Base-by-base conservation (phyloP, 352 stramenopile genomes). In the Phytophthora agathidicida region DNA sequence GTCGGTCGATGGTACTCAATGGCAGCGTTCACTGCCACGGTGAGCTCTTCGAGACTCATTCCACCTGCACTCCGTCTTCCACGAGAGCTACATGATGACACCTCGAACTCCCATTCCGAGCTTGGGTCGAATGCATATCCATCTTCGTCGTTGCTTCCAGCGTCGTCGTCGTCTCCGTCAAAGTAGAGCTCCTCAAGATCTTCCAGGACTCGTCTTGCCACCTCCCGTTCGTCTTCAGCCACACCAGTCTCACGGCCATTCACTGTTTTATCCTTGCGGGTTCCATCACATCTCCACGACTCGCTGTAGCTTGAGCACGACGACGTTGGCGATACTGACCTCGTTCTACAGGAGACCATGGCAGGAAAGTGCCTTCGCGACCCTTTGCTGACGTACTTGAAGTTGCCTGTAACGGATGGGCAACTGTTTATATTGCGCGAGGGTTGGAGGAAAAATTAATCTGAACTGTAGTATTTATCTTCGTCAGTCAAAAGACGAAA, bases 101-200 rank as follows among this genome's bases (percentile, higher is more conserved):
- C 39, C 4, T 51, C 43, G 1, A 35, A 65, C 5, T 19, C 45
- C 32, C 19, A 36, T n/a, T 62, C 63, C 5, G 57, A 72, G 1
- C 5, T 43, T 16, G 44, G 56, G 3, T 33, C 46, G n/a, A n/a
- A n/a, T n/a, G n/a, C n/a, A 30, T 30, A 33, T 5, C 49, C 48
- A 26, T 46, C 55, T 26, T 62, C 49, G 35, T 44, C 53, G 5
- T 39, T 52, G 27, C 38, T 56, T 3, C 46, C n/a, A n/a, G n/a
- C 43, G 28, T 58, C 39, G 27, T 54, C 38, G 37, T 19, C 30
- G 13, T 49, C 35, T 37, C 56, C 46, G 17, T 73, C 72, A 52
- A 77, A 65, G 8, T 73, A 82, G 27, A 89, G 72, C 23, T 31
- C 17, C n/a, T 86, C 76, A 9, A 89, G 44, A 39, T 89, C 77